A percentile compares a stretch with the other conserved stretches of the same genome.
These are phyloP conservation scores for Phaeophleospora eucalypticola DNA, from an alignment of 2,329 filamentous ascomycete species.

Conservation along the genomic window DNA sequence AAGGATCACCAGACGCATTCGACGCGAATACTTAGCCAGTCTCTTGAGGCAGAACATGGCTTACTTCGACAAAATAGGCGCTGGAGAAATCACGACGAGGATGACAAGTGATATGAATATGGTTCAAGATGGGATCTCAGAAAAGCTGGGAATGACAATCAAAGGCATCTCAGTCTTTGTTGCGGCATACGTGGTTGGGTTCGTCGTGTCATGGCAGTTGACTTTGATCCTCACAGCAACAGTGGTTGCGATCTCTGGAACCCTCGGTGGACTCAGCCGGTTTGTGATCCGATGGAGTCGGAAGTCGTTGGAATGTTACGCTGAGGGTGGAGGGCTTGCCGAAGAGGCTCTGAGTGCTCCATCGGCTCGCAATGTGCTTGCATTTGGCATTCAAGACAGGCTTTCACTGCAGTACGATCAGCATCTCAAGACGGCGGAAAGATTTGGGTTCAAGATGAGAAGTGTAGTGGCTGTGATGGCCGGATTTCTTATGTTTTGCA, in stretches of 20 bases:
- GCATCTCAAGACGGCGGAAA: slow-evolving; percentile 35
- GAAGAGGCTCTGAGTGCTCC: slow-evolving; percentile 48
- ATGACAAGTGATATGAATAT: slow-evolving; percentile 51
- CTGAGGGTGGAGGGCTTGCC: slow-evolving; percentile 43
- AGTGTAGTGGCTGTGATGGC: slow-evolving; percentile 31
- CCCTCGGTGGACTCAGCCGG: background rate
- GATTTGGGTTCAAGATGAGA: slow-evolving; percentile 25
- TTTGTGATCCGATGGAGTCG: background rate
- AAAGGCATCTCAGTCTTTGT: slow-evolving; percentile 16
- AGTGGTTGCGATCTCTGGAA: background rate
- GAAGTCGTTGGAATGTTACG: slow-evolving; percentile 24
- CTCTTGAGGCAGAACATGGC: slow-evolving; percentile 62
- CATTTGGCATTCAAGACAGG: slow-evolving; percentile 44
- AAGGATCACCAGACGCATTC: slow-evolving; percentile 44
- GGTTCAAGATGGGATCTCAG: slow-evolving; percentile 32
- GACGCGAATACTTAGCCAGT: slow-evolving; percentile 57
- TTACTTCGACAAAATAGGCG: slow-evolving; percentile 55
- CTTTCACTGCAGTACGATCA: slow-evolving; percentile 42
- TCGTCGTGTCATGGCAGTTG: slow-evolving; percentile 35
- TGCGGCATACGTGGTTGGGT: slow-evolving; percentile 22
- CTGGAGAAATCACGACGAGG: slow-evolving; percentile 56
- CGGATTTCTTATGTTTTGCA: background rate
- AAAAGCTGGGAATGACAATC: slow-evolving; percentile 31
- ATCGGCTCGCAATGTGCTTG: slow-evolving; percentile 45
- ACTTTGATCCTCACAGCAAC: slow-evolving; percentile 33